These are phyloP conservation scores for Quercus tomentella DNA, from an alignment of 331 rosid species.

Conservation along the genomic window DNA sequence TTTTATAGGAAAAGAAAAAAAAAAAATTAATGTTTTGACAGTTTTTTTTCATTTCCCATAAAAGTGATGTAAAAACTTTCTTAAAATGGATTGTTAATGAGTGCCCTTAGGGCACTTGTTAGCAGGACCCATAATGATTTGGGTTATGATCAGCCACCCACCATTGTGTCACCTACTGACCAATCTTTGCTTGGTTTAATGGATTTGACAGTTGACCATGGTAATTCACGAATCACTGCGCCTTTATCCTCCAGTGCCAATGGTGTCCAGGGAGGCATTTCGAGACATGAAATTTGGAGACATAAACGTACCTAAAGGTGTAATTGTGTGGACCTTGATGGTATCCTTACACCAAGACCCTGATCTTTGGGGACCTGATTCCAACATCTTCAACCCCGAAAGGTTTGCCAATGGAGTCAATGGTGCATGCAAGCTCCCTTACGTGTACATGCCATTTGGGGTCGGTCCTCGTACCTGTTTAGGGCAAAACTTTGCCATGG, in stretches of 20 bases:
- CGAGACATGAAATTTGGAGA: constrained; percentile 1
- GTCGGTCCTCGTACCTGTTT: constrained; percentile 1
- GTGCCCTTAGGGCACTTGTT: too few relatives aligned
- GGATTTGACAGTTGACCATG: constrained; percentile 8
- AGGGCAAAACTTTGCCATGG: constrained; percentile 9
- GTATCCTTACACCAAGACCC: neutral
- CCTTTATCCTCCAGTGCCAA: constrained; percentile 1
- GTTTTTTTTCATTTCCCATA: too few relatives aligned
- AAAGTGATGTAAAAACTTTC: too few relatives aligned
- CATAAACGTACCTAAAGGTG: constrained; percentile 9
- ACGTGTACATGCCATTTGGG: constrained; percentile 11
- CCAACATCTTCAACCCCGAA: constrained; percentile 7
- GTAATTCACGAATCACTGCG: constrained; percentile 9
- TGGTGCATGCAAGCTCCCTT: constrained; percentile 7
- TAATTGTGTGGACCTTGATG: neutral
- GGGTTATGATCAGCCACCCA: too few relatives aligned
- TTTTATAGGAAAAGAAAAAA: too few relatives aligned
- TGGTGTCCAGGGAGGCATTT: constrained; percentile 6
- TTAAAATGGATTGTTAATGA: too few relatives aligned
- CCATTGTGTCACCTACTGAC: too few relatives aligned
- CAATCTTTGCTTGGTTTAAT: too few relatives aligned
- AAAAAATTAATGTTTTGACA: too few relatives aligned
- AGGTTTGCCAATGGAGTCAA: constrained; percentile 14
- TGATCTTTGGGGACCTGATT: constrained; percentile 13
- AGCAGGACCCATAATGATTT: too few relatives aligned